These are phyloP conservation scores for Gonium pectorale DNA, from an alignment of 139 green algal species.

Conservation along the genomic window DNA sequence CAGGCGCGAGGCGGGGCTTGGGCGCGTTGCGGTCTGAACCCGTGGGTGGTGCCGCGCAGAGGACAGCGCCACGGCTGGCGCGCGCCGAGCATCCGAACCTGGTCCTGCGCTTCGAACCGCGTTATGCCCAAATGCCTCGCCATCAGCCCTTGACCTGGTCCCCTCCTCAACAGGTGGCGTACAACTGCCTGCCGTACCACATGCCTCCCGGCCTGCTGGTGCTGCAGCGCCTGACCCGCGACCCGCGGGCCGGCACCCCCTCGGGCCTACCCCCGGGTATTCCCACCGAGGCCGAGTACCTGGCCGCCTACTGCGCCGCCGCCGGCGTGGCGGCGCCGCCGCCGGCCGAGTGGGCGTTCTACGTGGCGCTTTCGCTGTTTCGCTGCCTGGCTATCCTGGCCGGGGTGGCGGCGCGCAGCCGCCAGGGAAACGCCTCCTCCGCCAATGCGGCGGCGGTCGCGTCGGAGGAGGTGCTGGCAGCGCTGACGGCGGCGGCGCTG, in stretches of 20 bases:
- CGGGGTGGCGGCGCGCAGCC: conserved; percentile 58
- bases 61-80: too few relatives aligned
- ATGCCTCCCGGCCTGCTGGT: conserved; percentile 57
- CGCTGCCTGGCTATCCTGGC: conserved; percentile 92
- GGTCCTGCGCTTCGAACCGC: too few relatives aligned
- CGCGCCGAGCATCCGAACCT: too few relatives aligned
- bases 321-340: conserved; percentile 59
- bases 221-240: conserved; percentile 44
- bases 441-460: conserved; percentile 71
- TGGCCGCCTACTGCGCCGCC: conserved; percentile 80
- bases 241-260: not conserved
- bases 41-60: too few relatives aligned
- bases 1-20: too few relatives aligned
- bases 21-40: too few relatives aligned
- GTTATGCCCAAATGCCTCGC: too few relatives aligned
- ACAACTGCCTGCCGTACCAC: conserved; percentile 93
- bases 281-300: conserved; percentile 81
- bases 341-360: conserved; percentile 88
- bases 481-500: conserved; percentile 75
- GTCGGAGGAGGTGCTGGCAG: conserved; percentile 66
- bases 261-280: conserved; percentile 76
- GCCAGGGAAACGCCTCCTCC: conserved; percentile 90
- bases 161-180: conserved; percentile 81
- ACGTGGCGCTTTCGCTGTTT: conserved; percentile 93
- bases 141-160: too few relatives aligned